Conservation (phyloP, 2,329 filamentous ascomycete genomes). For the Sporothrix sp. region DNA sequence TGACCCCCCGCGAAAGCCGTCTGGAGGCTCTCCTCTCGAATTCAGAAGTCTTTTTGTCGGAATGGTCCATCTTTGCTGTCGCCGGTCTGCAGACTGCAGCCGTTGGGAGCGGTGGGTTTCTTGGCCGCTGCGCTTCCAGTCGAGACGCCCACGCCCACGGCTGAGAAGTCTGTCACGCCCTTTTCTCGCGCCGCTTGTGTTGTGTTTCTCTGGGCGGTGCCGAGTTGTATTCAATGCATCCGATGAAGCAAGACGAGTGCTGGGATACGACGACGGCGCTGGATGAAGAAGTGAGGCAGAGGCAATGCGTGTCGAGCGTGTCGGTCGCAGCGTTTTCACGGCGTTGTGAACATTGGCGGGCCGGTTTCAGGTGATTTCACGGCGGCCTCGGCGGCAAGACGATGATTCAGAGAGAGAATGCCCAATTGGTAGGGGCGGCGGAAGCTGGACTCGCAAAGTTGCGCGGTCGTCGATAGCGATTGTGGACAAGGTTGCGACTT, state of each 20-base stretch:
- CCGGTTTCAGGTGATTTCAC: not conserved
- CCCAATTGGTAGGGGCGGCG: too few relatives aligned
- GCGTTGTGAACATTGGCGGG: not conserved
- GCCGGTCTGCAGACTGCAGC: constrained; percentile 3
- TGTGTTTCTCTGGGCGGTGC: too few relatives aligned
- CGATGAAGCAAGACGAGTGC: too few relatives aligned
- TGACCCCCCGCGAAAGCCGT: constrained; percentile 14
- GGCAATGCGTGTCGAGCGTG: not conserved
- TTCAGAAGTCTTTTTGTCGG: constrained; percentile 15
- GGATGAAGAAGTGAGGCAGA: not conserved
- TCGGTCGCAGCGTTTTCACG: not conserved
- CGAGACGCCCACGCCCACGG: too few relatives aligned
- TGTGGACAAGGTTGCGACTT: not conserved
- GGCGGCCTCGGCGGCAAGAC: not conserved
- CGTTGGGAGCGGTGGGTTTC: not conserved
- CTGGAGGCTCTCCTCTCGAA: constrained; percentile 18
- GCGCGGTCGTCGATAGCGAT: too few relatives aligned
- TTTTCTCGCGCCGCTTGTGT: too few relatives aligned
- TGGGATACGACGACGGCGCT: not conserved
- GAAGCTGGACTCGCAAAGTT: too few relatives aligned
- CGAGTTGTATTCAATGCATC: too few relatives aligned
- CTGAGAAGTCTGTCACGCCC: too few relatives aligned
- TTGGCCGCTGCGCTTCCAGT: too few relatives aligned
- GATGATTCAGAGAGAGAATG: too few relatives aligned
- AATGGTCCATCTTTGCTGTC: constrained; percentile 15